Evolutionary conservation across 352 stramenopile species (phyloP), one percentile per base, ranked within the genome.

Genomic region (Pythium aphanidermatum): DNA sequence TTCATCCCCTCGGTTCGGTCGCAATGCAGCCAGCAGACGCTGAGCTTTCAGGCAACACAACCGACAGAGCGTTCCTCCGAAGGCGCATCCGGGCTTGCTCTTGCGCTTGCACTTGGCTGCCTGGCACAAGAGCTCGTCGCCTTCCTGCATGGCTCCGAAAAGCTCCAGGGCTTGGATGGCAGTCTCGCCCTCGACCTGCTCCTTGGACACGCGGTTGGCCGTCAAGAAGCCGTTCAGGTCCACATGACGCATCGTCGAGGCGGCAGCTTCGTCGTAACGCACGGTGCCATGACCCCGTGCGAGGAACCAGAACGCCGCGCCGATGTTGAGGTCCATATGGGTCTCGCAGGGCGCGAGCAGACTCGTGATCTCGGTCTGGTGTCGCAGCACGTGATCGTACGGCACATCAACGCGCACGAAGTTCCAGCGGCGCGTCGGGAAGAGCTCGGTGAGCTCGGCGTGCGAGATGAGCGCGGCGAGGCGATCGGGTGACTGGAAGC

Each of bases 281-380:
- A 83, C 20, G 16, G 52, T 43, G 25, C 84, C 80, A 3, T 51
- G 31, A 13, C 86, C 93, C 27, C 75, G 67, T 28, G 89, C 77
- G 19, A 96, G 90, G 65, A 98, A 98, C 86, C 86, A 98, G 53
- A 99, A 92, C 20, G 95, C 96, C 1, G 81, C 77, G 12, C 72
- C 95, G 58, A 99, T 98, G 63, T 98, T 98, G 32, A 99, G 96
- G 70, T 98, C 95, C 96, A 99, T 99, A 39, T 96, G 86, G 2
- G 83, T 96, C 11, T 83, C 73, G 30, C 91, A 83, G 19, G 95
- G 87, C 45, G 61, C 36, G 50, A 98, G 86, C 1, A 98, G 65
- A 19, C 54, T 58, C 21, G 74, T 51, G 2, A 98, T 71, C 32
- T 79, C 64, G 17, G 45, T 32, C 58, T 96, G 85, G 8, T 70